Conservation (phyloP, 371 early-diverging fungal genomes). For the Fennellomyces sp. region DNA sequence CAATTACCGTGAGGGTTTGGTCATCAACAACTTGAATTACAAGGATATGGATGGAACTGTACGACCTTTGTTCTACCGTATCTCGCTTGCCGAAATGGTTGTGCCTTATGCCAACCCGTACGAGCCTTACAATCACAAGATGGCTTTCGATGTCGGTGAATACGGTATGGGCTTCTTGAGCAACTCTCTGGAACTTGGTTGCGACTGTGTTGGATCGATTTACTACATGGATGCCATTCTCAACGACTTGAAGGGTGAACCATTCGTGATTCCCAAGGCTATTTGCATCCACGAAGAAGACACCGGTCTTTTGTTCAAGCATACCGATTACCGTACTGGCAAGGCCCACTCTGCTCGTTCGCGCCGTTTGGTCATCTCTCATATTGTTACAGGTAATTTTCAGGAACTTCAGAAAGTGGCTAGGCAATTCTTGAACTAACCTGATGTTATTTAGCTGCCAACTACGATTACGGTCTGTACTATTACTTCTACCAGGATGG, state of each 20-base stretch:
- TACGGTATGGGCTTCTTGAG: slow-evolving; percentile 46
- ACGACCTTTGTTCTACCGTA: slow-evolving; percentile 44
- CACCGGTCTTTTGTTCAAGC: slow-evolving; percentile 48
- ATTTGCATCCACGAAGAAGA: slow-evolving; percentile 59
- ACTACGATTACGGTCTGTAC: slow-evolving; percentile 56
- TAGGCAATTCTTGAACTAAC: no score
- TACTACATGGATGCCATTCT: slow-evolving; percentile 48
- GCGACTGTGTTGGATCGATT: slow-evolving; percentile 55
- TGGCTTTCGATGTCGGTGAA: slow-evolving; percentile 59
- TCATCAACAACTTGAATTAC: slow-evolving; percentile 45
- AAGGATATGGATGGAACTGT: slow-evolving; percentile 37
- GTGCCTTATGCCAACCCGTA: slow-evolving; percentile 56
- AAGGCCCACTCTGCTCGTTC: slow-evolving; percentile 45
- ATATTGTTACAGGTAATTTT: slow-evolving; percentile 55
- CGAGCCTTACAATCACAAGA: slow-evolving; percentile 42
- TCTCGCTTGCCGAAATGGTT: slow-evolving; percentile 51
- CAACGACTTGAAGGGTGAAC: slow-evolving; percentile 40
- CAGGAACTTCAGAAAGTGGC: no score
- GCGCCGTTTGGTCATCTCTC: slow-evolving; percentile 50
- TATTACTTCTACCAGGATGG: slow-evolving; percentile 57
- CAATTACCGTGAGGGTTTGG: slow-evolving; percentile 55
- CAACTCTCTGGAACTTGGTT: slow-evolving; percentile 47
- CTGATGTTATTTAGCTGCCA: slow-evolving; percentile 29
- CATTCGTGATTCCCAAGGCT: slow-evolving; percentile 45
- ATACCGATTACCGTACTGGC: slow-evolving; percentile 48